Base-by-base conservation (phyloP, 2,329 filamentous ascomycete genomes). In the Botrytis deweyae region DNA sequence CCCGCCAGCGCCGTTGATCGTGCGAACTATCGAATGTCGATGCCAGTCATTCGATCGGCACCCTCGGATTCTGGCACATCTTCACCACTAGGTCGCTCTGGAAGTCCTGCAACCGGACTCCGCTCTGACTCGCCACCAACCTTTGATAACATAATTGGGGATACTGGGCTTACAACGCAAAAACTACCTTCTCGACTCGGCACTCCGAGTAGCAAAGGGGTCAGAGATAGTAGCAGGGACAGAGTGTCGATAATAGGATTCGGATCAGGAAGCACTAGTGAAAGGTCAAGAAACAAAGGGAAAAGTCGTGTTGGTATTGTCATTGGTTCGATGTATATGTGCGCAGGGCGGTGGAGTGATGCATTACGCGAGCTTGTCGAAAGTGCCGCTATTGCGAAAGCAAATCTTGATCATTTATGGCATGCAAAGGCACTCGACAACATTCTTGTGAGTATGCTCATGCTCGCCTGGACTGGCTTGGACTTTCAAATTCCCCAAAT, bases 371-470 rank as follows among this genome's bases (percentile, higher is more conserved):
- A 97, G 80, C 88, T 98, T 36, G 86, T 90, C 16, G 95, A 98
- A 75, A 93, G 92, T 72, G 94, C 93, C 2, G 88, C 88, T 16
- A 89, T 91, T 78, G 92, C 94, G 25, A 92, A 93, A 78, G 90
- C 90, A 55, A 88, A 93, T 74, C 95, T 94, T 78, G 96, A 99
- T 82, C 93, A 97, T 82, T 82, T 98, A n/a, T 99, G 96, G 95
- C 94, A 98, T 83, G 96, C 93, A 29, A 98, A 98, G 83, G 95
- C 94, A 1, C 86, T 99, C 33, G 97, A 99, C 81, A 90, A 95
- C 42, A 93, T 97, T 75, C 85, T 96, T 65, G 87, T 97, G 40
- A 94, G 92, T 80, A 87, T 98, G 77, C 81, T 98, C 59, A 88
- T 98, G 78, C 89, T 97, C 75, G 92, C 91, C 44, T 97, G 94